These are phyloP conservation scores for Aspergillus sp. DNA, from an alignment of 2,329 filamentous ascomycete species.

Conservation along the genomic window DNA sequence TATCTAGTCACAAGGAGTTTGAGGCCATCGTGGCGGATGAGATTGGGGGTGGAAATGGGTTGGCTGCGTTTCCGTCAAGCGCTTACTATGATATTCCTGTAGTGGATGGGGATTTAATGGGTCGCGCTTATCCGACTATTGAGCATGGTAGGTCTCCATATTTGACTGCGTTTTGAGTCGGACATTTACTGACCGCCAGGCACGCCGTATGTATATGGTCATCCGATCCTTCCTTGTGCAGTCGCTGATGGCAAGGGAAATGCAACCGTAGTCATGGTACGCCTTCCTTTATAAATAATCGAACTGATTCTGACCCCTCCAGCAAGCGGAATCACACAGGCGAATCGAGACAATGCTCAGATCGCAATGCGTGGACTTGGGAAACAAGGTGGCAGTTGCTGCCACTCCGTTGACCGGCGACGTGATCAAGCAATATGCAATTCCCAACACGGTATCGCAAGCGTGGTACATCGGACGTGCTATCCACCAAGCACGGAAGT, in stretches of 20 bases:
- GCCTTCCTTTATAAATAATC: not conserved
- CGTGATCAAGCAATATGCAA: slow-evolving; percentile 18
- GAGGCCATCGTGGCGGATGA: slow-evolving; percentile 23
- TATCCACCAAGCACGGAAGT: slow-evolving; percentile 17
- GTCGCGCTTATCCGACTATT: slow-evolving; percentile 36
- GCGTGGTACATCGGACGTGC: slow-evolving; percentile 26
- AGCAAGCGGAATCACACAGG: slow-evolving; percentile 18
- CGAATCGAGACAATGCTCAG: slow-evolving; percentile 20
- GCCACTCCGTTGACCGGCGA: slow-evolving; percentile 15
- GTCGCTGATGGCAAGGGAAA: slow-evolving; percentile 40
- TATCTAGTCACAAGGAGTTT: slow-evolving; percentile 27
- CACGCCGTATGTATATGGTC: slow-evolving; percentile 38
- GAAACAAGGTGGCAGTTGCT: slow-evolving; percentile 15
- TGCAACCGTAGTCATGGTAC: slow-evolving; percentile 19
- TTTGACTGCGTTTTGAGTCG: not conserved
- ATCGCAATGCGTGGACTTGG: slow-evolving; percentile 21
- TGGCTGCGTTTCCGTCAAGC: slow-evolving; percentile 21
- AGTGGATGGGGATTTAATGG: slow-evolving; percentile 44
- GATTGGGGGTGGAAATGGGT: slow-evolving; percentile 33
- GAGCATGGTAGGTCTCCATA: slow-evolving; percentile 9
- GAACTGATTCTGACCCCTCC: not conserved
- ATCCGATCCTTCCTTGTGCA: slow-evolving; percentile 33
- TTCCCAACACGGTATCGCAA: slow-evolving; percentile 25
- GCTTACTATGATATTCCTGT: slow-evolving; percentile 32
- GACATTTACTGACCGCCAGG: slow-evolving; percentile 15